Evolutionary conservation across 345 rosid species (phyloP).

Genomic region (Murraya koenigii): DNA sequence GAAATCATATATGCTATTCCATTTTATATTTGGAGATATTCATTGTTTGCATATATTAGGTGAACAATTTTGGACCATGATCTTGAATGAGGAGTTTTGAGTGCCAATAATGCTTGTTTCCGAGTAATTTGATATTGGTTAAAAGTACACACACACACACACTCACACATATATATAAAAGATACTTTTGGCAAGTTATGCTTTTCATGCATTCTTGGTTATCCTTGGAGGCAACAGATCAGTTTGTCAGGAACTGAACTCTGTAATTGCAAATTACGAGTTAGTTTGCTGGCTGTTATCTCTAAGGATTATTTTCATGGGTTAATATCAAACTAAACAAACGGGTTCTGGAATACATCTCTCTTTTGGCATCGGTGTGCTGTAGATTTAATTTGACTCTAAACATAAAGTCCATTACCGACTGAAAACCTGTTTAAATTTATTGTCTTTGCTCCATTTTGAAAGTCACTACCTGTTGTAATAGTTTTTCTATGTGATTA

Average conservation of each 20-base stretch:
- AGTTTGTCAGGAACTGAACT: neutral
- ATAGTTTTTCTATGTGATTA: neutral
- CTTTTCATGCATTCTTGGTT: neutral
- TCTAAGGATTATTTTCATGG: neutral
- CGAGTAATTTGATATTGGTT: neutral
- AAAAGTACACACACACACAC: no score
- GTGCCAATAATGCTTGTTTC: neutral
- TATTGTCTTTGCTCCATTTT: neutral
- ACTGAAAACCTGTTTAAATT: neutral
- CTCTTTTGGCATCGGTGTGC: neutral
- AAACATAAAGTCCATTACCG: neutral
- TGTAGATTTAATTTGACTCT: neutral
- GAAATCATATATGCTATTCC: no score
- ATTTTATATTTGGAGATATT: neutral
- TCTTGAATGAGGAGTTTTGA: neutral
- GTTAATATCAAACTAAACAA: neutral
- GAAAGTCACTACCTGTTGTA: neutral
- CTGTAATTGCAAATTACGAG: neutral
- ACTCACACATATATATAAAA: neutral
- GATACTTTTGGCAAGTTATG: neutral
- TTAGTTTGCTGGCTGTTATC: neutral
- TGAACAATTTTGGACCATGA: neutral
- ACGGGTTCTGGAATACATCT: neutral
- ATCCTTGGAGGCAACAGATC: neutral
- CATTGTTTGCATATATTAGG: neutral